Conservation (phyloP, 2,329 filamentous ascomycete species). For the Pezicula carpinea region DNA sequence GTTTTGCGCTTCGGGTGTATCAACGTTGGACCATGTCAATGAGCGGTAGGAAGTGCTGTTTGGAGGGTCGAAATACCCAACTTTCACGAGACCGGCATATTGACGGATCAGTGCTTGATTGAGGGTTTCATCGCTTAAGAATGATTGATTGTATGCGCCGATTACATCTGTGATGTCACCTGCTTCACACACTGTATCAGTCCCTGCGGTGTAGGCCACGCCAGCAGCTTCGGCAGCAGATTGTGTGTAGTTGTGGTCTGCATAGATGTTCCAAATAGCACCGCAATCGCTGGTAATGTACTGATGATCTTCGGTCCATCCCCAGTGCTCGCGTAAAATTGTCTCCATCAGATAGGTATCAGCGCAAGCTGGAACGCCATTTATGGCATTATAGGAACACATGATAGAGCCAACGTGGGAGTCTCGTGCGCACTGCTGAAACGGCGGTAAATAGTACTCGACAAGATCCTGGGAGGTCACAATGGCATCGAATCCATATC, state of each 20-base stretch:
- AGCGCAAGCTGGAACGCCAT: slow-evolving; percentile 61
- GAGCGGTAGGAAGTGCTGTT: slow-evolving; percentile 41
- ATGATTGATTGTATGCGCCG: slow-evolving; percentile 26
- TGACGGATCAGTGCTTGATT: slow-evolving; percentile 45
- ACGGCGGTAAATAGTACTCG: slow-evolving; percentile 65
- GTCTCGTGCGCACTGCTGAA: slow-evolving; percentile 57
- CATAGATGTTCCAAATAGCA: slow-evolving; percentile 50
- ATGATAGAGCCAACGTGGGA: slow-evolving; percentile 53
- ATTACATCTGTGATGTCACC: not conserved
- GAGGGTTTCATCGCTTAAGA: slow-evolving; percentile 39
- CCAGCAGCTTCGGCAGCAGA: slow-evolving; percentile 32
- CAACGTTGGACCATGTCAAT: slow-evolving; percentile 40
- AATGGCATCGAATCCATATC: slow-evolving; percentile 50
- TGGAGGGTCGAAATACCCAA: slow-evolving; percentile 52
- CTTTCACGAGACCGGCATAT: slow-evolving; percentile 48
- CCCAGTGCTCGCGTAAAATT: slow-evolving; percentile 61
- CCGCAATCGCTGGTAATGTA: slow-evolving; percentile 64
- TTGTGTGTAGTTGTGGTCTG: slow-evolving; percentile 35
- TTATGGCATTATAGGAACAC: slow-evolving; percentile 61
- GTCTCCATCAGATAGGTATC: slow-evolving; percentile 57
- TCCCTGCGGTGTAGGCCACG: slow-evolving; percentile 29
- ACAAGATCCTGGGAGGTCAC: slow-evolving; percentile 57
- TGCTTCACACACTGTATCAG: not conserved
- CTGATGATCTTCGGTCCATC: slow-evolving; percentile 55
- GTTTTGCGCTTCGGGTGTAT: slow-evolving; percentile 7